Percentiles rank a stretch among this genome's conserved stretches.
These are phyloP conservation scores for Closterium sp. DNA, from an alignment of 139 green algal genomes.

Conservation along the genomic window DNA sequence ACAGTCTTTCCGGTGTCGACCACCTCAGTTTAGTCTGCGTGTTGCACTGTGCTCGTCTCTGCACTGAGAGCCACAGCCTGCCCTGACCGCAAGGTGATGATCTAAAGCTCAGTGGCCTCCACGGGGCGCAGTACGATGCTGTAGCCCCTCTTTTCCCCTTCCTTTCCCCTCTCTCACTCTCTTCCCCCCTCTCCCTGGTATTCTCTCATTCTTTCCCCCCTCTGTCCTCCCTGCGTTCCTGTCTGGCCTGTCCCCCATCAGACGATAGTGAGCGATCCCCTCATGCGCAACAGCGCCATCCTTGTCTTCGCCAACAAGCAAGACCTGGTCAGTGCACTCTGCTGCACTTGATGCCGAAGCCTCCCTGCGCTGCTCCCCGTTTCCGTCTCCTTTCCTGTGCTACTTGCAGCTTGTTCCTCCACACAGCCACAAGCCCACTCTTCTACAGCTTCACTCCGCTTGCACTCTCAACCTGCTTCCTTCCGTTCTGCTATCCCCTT, in stretches of 20 bases:
- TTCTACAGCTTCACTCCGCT: neutral
- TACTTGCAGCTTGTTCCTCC: neutral
- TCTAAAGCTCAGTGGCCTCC: too few relatives aligned
- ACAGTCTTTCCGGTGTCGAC: too few relatives aligned
- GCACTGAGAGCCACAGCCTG: too few relatives aligned
- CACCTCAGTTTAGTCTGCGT: too few relatives aligned
- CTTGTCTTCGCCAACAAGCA: slow-evolving; percentile 99
- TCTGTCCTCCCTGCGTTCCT: neutral
- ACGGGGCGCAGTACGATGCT: neutral
- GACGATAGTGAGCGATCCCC: slow-evolving; percentile 84
- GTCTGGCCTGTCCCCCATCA: neutral
- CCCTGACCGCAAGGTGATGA: too few relatives aligned
- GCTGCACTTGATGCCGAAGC: too few relatives aligned
- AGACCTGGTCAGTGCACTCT: slow-evolving; percentile 58
- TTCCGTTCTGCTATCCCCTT: neutral
- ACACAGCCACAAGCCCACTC: neutral
- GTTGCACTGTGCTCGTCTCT: too few relatives aligned
- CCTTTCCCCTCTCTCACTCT: too few relatives aligned
- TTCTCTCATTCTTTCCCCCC: neutral
- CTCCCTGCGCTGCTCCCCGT: too few relatives aligned
- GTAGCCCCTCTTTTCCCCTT: neutral
- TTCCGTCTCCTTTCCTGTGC: too few relatives aligned
- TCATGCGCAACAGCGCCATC: slow-evolving; percentile 91
- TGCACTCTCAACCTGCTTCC: neutral
- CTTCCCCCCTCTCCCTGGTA: neutral